A percentile compares a stretch with the other conserved stretches of the same genome.
Evolutionary conservation across 176 grass and related monocot species (phyloP).

Genomic region (Ensete ventricosum): DNA sequence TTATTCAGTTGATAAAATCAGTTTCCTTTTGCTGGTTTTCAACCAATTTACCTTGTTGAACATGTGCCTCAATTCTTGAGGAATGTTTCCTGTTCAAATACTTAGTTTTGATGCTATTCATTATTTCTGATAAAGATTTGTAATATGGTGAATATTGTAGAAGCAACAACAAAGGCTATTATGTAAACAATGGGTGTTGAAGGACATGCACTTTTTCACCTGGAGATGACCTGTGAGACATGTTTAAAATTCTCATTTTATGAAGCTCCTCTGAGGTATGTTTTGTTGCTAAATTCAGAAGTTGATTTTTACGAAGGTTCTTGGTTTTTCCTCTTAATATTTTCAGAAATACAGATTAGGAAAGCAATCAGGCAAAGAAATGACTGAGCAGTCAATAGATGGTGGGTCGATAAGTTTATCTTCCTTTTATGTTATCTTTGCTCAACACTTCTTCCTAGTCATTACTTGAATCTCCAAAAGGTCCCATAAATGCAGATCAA

Average conservation of each 20-base stretch:
- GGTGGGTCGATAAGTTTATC: conserved; percentile 35
- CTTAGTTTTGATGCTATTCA: too few species aligned
- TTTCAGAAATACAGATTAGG: conserved; percentile 96
- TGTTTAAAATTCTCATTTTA: not conserved
- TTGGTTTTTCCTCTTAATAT: conserved; percentile 5
- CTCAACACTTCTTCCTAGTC: not conserved
- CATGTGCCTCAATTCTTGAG: too few species aligned
- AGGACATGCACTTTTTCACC: conserved; percentile 85
- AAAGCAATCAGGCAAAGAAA: conserved; percentile 95
- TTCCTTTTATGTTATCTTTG: conserved; percentile 2
- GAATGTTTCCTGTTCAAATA: too few species aligned
- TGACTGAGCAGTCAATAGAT: conserved; percentile 79
- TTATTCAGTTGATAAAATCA: too few species aligned
- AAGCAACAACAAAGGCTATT: conserved; percentile 96
- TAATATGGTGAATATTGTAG: conserved; percentile 26
- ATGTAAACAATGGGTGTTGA: conserved; percentile 98
- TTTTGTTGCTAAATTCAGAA: conserved; percentile 11
- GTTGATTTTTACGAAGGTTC: conserved; percentile 5
- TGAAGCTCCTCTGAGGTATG: conserved; percentile 4
- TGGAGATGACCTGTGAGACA: conserved; percentile 52
- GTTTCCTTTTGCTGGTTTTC: too few species aligned
- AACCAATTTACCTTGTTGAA: too few species aligned
- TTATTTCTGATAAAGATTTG: not conserved
- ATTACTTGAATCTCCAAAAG: not conserved
- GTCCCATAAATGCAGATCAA: not conserved